Evolutionary conservation across 225 moss, liverwort and hornwort species (phyloP).

Genomic region (Takakia lepidozioides): DNA sequence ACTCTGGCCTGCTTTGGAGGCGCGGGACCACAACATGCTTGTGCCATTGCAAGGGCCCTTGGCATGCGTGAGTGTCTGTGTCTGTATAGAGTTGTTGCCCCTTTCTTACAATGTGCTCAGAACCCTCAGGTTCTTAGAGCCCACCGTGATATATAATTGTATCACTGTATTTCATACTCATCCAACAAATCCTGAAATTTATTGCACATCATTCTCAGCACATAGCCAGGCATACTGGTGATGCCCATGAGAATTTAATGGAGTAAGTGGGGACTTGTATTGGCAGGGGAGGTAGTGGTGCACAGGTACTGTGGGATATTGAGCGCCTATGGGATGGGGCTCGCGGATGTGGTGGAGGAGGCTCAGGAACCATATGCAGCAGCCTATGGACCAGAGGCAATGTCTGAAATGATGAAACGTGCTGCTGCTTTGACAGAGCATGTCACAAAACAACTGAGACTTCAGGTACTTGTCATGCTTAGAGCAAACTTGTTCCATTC

Average conservation of each 20-base stretch:
- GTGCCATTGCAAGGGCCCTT: conserved; percentile 82
- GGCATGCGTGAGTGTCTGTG: conserved; percentile 51
- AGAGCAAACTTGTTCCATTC: background rate
- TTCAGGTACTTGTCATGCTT: conserved; percentile 17
- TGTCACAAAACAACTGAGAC: conserved; percentile 58
- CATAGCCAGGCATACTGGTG: no score
- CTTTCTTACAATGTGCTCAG: background rate
- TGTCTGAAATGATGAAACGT: conserved; percentile 62
- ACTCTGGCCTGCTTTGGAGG: conserved; percentile 93
- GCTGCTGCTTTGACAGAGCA: conserved; percentile 36
- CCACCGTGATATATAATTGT: no score
- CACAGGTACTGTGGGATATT: conserved; percentile 94
- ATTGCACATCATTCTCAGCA: no score
- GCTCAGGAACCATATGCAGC: conserved; percentile 95
- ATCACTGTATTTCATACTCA: no score
- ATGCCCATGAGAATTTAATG: no score
- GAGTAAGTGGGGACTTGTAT: no score
- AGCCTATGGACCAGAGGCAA: conserved; percentile 48
- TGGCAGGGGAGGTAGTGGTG: conserved; percentile 66
- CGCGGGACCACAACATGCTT: conserved; percentile 98
- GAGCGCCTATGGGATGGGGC: conserved; percentile 98
- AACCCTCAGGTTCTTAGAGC: no score
- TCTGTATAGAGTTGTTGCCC: background rate
- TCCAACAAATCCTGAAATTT: no score
- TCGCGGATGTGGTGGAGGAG: conserved; percentile 97